phyloP scores from a whole-genome alignment of 2,329 filamentous ascomycete species.

The Juglanconis sp. region DNA sequence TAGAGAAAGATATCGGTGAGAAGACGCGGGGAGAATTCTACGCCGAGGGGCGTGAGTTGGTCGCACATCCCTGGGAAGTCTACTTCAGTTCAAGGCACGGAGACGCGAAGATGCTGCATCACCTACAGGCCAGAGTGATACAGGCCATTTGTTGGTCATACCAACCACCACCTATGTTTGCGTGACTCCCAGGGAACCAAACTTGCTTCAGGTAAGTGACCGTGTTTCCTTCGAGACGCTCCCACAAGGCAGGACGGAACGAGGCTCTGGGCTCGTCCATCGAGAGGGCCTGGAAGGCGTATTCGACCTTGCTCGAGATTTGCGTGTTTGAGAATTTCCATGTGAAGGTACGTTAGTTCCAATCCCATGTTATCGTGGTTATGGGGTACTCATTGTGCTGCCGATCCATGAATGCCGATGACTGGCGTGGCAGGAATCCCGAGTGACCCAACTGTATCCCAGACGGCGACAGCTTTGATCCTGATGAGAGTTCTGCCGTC shows the following conservation, averaged over 20 bases:
- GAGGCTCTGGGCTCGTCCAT: slow-evolving; percentile 45
- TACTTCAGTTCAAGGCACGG: background rate
- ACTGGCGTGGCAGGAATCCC: slow-evolving; percentile 41
- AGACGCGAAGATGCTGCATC: background rate
- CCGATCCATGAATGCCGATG: slow-evolving; percentile 34
- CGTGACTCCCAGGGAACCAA: slow-evolving; percentile 63
- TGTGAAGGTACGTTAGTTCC: slow-evolving; percentile 23
- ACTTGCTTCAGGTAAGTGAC: slow-evolving; percentile 31
- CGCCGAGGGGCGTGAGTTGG: slow-evolving; percentile 29
- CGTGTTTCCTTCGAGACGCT: slow-evolving; percentile 27
- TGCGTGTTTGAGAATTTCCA: slow-evolving; percentile 42
- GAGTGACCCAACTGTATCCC: slow-evolving; percentile 47
- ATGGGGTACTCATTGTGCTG: slow-evolving; percentile 28
- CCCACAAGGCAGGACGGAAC: slow-evolving; percentile 42
- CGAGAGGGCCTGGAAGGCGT: slow-evolving; percentile 50
- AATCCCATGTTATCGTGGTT: slow-evolving; percentile 10
- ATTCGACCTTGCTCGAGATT: slow-evolving; percentile 37
- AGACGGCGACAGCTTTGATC: slow-evolving; percentile 46
- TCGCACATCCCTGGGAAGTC: slow-evolving; percentile 29
- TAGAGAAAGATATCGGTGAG: slow-evolving; percentile 26
- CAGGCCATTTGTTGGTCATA: slow-evolving; percentile 31
- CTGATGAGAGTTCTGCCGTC: slow-evolving; percentile 33
- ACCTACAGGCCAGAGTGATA: slow-evolving; percentile 31
- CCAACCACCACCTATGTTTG: slow-evolving; percentile 62
- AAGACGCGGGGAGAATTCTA: slow-evolving; percentile 28